Conservation (phyloP, 2,329 filamentous ascomycete genomes). For the Fusarium phyllophilum region DNA sequence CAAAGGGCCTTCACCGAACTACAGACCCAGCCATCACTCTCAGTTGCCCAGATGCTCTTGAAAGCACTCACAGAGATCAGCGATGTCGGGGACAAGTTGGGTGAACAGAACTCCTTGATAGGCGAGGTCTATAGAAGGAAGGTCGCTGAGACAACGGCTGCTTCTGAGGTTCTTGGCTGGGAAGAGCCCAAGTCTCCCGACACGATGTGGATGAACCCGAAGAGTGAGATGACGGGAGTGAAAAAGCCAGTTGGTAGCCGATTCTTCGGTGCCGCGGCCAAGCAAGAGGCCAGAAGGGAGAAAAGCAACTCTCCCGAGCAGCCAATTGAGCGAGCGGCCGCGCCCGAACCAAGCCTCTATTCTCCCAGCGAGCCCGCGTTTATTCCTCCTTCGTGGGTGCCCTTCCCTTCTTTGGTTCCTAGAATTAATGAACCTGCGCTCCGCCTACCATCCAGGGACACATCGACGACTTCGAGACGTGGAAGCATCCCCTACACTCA, state of each 20-base stretch:
- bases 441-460: background rate
- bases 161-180: background rate
- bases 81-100: background rate
- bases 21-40: background rate
- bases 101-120: too few species aligned
- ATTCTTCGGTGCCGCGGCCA: background rate
- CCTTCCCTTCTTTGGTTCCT: too few species aligned
- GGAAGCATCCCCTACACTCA: background rate
- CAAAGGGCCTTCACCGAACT: background rate
- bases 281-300: background rate
- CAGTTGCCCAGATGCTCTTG: background rate
- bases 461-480: background rate
- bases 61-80: background rate
- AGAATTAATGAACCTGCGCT: background rate
- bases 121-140: background rate
- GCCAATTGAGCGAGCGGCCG: background rate
- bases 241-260: background rate
- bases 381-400: background rate
- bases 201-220: background rate
- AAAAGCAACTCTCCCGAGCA: background rate
- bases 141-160: background rate
- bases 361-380: background rate
- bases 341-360: background rate
- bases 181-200: background rate
- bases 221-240: too few species aligned